phyloP scores from a whole-genome alignment of 257 asterid species.

The Scutellaria baicalensis region DNA sequence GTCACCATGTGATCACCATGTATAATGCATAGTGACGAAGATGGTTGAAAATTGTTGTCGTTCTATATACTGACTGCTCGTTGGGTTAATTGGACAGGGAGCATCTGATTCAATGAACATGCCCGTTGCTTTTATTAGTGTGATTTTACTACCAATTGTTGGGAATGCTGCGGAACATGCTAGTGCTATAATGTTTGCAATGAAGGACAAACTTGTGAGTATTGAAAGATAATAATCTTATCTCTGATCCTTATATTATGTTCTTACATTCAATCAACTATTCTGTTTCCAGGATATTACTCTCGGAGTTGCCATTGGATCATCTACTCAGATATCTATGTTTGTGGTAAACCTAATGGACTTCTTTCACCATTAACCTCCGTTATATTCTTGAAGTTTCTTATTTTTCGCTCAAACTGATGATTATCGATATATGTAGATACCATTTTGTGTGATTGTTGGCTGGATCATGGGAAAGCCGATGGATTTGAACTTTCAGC shows the following conservation, averaged over 20 bases:
- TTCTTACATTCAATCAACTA: neutral
- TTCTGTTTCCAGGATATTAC: conserved; percentile 31
- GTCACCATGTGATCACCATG: too few species aligned
- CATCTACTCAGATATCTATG: conserved; percentile 98
- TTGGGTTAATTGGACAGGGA: conserved; percentile 40
- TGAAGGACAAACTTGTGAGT: conserved; percentile 93
- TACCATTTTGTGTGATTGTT: conserved; percentile 93
- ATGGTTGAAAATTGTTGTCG: too few species aligned
- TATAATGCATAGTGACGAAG: too few species aligned
- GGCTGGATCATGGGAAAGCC: conserved; percentile 97
- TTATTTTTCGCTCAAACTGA: neutral
- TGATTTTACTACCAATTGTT: conserved; percentile 86
- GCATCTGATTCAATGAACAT: conserved; percentile 82
- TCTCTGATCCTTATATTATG: neutral
- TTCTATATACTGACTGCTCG: too few species aligned
- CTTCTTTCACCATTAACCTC: neutral
- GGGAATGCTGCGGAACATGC: conserved; percentile 99
- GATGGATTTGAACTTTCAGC: conserved; percentile 97
- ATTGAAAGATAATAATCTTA: neutral
- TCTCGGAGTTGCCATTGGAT: conserved; percentile 96
- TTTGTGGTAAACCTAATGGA: conserved; percentile 59
- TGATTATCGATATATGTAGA: conserved; percentile 47
- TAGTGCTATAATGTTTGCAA: conserved; percentile 97
- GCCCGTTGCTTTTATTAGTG: conserved; percentile 89
- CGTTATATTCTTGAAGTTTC: neutral